phyloP scores from a whole-genome alignment of 352 stramenopile genomes.

The Globisporangium spinosum region DNA sequence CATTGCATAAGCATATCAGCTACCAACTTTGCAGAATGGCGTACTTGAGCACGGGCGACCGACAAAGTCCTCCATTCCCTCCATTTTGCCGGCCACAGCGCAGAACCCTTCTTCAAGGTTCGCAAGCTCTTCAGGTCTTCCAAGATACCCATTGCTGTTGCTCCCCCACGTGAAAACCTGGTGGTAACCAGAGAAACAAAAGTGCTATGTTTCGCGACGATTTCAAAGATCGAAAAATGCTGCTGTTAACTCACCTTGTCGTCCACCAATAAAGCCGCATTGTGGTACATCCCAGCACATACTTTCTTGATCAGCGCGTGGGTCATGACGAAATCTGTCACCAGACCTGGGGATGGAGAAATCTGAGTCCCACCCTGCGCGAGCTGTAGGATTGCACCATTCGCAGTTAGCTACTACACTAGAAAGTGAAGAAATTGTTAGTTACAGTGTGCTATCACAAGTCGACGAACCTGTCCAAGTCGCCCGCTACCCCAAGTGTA shows the following conservation, averaged over 20 bases:
- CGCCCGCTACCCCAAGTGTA: slow-evolving; percentile 94
- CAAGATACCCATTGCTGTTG: slow-evolving; percentile 90
- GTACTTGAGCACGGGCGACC: slow-evolving; percentile 68
- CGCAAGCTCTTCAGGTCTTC: slow-evolving; percentile 61
- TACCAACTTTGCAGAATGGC: background rate
- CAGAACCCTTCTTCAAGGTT: slow-evolving; percentile 81
- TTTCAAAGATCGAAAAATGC: background rate
- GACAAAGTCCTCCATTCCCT: slow-evolving; percentile 68
- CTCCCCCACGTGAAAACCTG: slow-evolving; percentile 92
- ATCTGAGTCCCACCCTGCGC: slow-evolving; percentile 75
- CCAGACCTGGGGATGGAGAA: slow-evolving; percentile 59
- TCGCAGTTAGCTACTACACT: slow-evolving; percentile 16
- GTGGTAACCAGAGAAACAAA: background rate
- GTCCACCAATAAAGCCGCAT: slow-evolving; percentile 87
- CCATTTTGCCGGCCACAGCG: slow-evolving; percentile 67
- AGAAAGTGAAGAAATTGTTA: background rate
- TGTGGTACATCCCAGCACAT: slow-evolving; percentile 89
- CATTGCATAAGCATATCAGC: background rate
- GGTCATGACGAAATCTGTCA: slow-evolving; percentile 76
- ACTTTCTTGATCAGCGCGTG: slow-evolving; percentile 86
- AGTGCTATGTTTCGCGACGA: background rate
- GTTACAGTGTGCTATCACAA: background rate
- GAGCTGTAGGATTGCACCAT: slow-evolving; percentile 19
- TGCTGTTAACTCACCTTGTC: slow-evolving; percentile 52
- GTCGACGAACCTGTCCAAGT: slow-evolving; percentile 74